Conservation (phyloP, 805 yeast species). For the Candida xiaguanensis region DNA sequence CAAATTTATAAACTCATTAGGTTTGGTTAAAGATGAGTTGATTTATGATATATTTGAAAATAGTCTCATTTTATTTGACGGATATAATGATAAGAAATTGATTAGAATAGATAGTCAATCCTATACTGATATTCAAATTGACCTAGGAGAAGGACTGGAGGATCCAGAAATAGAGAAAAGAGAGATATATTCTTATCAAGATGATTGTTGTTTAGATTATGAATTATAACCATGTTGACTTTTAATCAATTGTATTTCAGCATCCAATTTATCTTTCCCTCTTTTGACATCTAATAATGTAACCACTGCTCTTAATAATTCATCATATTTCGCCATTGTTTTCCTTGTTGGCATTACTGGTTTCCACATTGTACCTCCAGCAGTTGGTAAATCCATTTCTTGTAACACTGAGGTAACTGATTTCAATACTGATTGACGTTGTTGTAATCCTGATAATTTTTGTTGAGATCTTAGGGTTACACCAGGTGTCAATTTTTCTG, state of each 20-base stretch:
- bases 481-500: constrained; percentile 71
- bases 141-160: background rate
- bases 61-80: constrained; percentile 23
- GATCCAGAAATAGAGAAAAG: background rate
- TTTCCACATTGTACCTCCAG: constrained; percentile 48
- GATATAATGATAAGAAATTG: constrained; percentile 26
- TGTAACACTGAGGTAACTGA: constrained; percentile 66
- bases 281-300: constrained; percentile 78
- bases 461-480: constrained; percentile 74
- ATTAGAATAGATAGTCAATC: background rate
- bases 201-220: constrained; percentile 4
- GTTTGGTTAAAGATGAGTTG: background rate
- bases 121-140: background rate
- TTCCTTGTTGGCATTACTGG: constrained; percentile 86
- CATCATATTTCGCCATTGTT: constrained; percentile 75
- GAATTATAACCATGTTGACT: constrained; percentile 30
- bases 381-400: constrained; percentile 73
- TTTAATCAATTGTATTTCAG: constrained; percentile 54
- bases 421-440: constrained; percentile 70
- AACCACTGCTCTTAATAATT: constrained; percentile 63
- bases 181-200: background rate
- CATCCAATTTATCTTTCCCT: constrained; percentile 81
- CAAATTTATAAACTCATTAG: constrained; percentile 1
- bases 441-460: constrained; percentile 40
- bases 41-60: background rate